Evolutionary conservation across 345 rosid genomes (phyloP).

Genomic region (Isatis tinctoria): DNA sequence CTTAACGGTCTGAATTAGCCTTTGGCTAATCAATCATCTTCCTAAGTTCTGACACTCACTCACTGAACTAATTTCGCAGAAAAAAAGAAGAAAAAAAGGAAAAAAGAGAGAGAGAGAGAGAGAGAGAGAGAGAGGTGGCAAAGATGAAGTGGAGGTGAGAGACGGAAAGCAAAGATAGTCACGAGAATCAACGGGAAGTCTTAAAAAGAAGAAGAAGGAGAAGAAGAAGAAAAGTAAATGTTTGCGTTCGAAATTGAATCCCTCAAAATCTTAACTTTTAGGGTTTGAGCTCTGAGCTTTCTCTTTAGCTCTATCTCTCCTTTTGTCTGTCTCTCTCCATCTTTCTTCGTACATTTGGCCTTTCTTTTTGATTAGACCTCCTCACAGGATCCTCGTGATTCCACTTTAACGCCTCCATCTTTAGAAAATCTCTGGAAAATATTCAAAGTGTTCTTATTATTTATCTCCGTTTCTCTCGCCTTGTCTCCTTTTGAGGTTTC

Average conservation of each 20-base stretch:
- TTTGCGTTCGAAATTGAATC: not conserved
- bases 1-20: not conserved
- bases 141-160: constrained; percentile 23
- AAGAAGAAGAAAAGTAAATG: constrained; percentile 3
- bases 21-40: constrained; percentile 12
- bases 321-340: not conserved
- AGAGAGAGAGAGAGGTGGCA: constrained; percentile 16
- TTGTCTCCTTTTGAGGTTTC: constrained; percentile 26
- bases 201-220: not conserved
- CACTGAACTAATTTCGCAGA: not conserved
- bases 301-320: not conserved
- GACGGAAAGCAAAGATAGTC: constrained; percentile 20
- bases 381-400: constrained; percentile 31
- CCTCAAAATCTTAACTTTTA: not conserved
- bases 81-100: not conserved
- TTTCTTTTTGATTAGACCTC: constrained; percentile 1
- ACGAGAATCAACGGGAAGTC: constrained; percentile 19
- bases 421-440: not conserved
- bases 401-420: constrained; percentile 32
- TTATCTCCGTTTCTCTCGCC: constrained; percentile 27
- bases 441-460: not conserved
- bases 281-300: constrained; percentile 11
- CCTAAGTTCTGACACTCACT: not conserved
- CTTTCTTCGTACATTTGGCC: not conserved
- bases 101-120: not conserved